A percentile compares a stretch with the other conserved stretches of the same genome.
phyloP scores from a whole-genome alignment of 2,329 filamentous ascomycete genomes.

The Neonectria faginata region DNA sequence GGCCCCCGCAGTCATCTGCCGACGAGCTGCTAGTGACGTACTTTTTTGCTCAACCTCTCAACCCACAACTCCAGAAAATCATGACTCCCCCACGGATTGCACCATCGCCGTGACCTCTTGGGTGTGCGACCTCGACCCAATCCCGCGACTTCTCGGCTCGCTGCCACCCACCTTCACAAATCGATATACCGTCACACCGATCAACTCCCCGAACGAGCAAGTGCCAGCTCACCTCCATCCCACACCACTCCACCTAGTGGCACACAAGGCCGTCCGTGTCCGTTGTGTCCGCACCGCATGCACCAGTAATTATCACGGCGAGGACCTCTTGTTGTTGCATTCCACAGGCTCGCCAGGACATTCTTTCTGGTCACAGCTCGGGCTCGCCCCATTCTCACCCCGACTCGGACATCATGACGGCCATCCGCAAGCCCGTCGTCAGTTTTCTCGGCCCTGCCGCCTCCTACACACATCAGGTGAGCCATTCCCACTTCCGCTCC shows the following conservation, averaged over 20 bases:
- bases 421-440: constrained; percentile 55
- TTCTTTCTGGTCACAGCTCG: constrained; percentile 7
- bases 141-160: constrained; percentile 9
- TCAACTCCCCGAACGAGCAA: constrained; percentile 27
- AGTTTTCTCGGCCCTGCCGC: constrained; percentile 63
- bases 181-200: constrained; percentile 22
- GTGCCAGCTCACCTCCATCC: constrained; percentile 22
- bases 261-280: constrained; percentile 16
- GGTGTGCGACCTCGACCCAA: constrained; percentile 29
- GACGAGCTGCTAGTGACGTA: constrained; percentile 34
- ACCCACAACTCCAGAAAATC: constrained; percentile 43
- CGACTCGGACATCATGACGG: constrained; percentile 42
- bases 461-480: constrained; percentile 65
- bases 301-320: constrained; percentile 10
- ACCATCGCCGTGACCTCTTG: constrained; percentile 38
- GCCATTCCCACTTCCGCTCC: constrained; percentile 15
- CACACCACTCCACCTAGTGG: constrained; percentile 25
- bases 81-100: constrained; percentile 41
- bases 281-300: constrained; percentile 6
- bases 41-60: constrained; percentile 25
- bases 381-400: constrained; percentile 21
- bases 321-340: constrained; percentile 6
- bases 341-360: constrained; percentile 7
- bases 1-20: constrained; percentile 8
- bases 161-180: constrained; percentile 21